Conservation (phyloP, 2,329 filamentous ascomycete species). For the Microsporum audouinii region DNA sequence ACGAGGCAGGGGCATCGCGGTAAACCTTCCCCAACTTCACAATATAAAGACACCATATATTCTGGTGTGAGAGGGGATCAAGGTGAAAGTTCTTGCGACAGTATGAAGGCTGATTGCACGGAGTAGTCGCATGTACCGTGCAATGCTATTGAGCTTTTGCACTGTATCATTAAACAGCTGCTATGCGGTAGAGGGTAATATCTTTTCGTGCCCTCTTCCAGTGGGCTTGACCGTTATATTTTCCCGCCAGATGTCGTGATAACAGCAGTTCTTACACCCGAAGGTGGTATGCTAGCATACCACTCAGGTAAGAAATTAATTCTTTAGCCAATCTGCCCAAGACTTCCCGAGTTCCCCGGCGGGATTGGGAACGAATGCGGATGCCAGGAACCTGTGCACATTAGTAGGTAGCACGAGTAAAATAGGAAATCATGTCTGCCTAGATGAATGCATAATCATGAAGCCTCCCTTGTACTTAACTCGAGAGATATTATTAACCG, state of each 20-base stretch:
- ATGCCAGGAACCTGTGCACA: neutral
- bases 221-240: neutral
- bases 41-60: neutral
- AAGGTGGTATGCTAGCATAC: neutral
- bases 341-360: neutral
- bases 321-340: neutral
- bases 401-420: neutral
- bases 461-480: neutral
- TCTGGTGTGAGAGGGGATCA: neutral
- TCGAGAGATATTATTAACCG: neutral
- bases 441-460: neutral
- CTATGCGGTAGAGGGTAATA: neutral
- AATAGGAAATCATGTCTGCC: neutral
- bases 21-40: neutral
- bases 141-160: neutral
- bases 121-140: neutral
- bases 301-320: neutral
- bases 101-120: neutral
- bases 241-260: neutral
- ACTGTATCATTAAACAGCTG: neutral
- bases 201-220: neutral
- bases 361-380: neutral
- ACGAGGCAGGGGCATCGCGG: neutral
- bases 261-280: neutral
- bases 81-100: neutral